A percentile compares a stretch with the other conserved stretches of the same genome.
Evolutionary conservation across 2,329 filamentous ascomycete genomes (phyloP).

Genomic region (Myriosclerotinia duriaeana): DNA sequence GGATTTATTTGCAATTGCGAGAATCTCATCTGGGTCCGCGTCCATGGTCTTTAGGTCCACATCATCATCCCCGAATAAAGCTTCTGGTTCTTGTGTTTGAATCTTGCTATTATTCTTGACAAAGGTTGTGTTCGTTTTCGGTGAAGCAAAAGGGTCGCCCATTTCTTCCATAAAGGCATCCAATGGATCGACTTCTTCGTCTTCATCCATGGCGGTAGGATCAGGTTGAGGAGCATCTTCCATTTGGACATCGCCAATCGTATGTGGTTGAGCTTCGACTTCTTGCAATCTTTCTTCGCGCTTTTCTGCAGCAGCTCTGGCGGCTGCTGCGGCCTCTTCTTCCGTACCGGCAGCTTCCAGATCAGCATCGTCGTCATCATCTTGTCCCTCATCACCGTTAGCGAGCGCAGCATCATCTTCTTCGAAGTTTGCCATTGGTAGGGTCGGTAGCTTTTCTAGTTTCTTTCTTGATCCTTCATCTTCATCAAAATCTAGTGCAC

Average conservation of each 20-base stretch:
- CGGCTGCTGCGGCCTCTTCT: slow-evolving; percentile 83
- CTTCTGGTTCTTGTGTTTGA: slow-evolving; percentile 68
- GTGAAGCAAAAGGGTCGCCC: slow-evolving; percentile 50
- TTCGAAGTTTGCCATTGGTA: slow-evolving; percentile 64
- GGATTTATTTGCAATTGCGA: slow-evolving; percentile 57
- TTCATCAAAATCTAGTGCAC: slow-evolving; percentile 81
- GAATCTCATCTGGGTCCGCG: slow-evolving; percentile 62
- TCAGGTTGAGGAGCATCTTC: slow-evolving; percentile 37
- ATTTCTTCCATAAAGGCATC: slow-evolving; percentile 90
- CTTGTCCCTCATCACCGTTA: slow-evolving; percentile 63
- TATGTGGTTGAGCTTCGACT: slow-evolving; percentile 45
- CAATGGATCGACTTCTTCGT: slow-evolving; percentile 80
- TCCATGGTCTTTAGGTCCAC: slow-evolving; percentile 62
- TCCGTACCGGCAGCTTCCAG: slow-evolving; percentile 78
- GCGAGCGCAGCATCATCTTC: slow-evolving; percentile 52
- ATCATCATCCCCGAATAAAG: slow-evolving; percentile 88
- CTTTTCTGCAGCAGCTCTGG: slow-evolving; percentile 80
- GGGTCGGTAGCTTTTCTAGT: slow-evolving; percentile 83
- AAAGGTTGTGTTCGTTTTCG: slow-evolving; percentile 40
- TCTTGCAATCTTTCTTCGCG: slow-evolving; percentile 65
- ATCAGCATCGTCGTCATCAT: slow-evolving; percentile 58
- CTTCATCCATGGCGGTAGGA: slow-evolving; percentile 49
- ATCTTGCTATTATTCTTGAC: slow-evolving; percentile 44
- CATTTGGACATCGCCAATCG: slow-evolving; percentile 42
- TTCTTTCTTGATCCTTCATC: slow-evolving; percentile 85